These are phyloP conservation scores for Geotrichum aggregatum DNA, from an alignment of 1,139 yeast genomes.

Conservation along the genomic window DNA sequence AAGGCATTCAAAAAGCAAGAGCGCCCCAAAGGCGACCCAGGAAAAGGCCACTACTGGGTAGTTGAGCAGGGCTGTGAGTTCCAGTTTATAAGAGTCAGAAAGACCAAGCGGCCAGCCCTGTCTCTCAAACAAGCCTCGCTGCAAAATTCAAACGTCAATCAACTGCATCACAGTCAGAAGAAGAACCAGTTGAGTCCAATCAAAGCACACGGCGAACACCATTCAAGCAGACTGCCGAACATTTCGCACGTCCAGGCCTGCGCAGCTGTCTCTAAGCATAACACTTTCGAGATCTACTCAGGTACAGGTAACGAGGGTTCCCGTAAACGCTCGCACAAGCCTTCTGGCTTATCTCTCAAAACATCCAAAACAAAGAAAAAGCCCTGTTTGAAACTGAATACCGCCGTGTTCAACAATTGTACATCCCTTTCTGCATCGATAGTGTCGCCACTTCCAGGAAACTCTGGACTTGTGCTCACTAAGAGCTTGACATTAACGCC, in stretches of 20 bases:
- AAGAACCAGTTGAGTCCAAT: neutral
- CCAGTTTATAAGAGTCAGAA: constrained; percentile 51
- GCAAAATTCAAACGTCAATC: too few species aligned
- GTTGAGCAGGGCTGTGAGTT: constrained; percentile 78
- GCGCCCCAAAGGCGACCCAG: constrained; percentile 76
- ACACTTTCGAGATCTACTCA: neutral
- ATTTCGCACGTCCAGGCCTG: neutral
- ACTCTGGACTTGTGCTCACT: neutral
- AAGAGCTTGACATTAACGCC: neutral
- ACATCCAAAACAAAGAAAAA: too few species aligned
- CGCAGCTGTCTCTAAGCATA: neutral
- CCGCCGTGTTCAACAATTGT: too few species aligned
- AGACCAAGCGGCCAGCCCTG: neutral
- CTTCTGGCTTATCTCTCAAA: too few species aligned
- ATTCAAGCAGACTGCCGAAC: neutral
- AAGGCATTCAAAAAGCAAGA: constrained; percentile 87
- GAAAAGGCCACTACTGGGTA: constrained; percentile 96
- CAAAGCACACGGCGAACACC: neutral
- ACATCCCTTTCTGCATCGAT: too few species aligned
- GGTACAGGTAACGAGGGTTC: too few species aligned
- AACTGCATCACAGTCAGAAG: too few species aligned
- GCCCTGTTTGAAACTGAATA: too few species aligned
- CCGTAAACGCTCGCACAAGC: too few species aligned
- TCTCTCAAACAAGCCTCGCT: neutral
- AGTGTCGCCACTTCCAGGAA: neutral